A percentile compares a stretch with the other conserved stretches of the same genome.
Conservation (phyloP, 345 rosid species). For the Schrenkiella parvula region DNA sequence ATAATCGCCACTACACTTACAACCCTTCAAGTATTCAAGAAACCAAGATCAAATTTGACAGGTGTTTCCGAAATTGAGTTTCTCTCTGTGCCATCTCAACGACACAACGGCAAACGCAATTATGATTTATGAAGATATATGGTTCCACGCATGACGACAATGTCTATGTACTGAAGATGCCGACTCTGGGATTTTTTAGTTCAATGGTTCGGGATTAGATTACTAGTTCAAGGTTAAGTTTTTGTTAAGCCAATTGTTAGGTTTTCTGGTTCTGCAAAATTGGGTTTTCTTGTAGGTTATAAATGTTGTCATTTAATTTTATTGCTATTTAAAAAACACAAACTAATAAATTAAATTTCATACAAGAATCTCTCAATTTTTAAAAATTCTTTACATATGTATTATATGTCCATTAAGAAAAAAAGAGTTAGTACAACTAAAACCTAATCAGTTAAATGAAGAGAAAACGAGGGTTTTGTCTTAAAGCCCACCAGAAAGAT, state of each 20-base stretch:
- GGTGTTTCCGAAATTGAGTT: neutral
- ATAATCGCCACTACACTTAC: neutral
- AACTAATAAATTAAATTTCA: neutral
- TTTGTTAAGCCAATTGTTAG: neutral
- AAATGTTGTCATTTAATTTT: neutral
- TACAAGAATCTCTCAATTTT: neutral
- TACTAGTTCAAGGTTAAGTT: neutral
- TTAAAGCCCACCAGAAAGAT: slow-evolving; percentile 35
- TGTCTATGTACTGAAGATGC: neutral
- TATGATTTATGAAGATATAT: neutral
- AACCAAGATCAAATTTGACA: neutral
- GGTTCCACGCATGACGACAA: neutral
- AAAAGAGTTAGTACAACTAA: slow-evolving; percentile 23
- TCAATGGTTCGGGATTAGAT: neutral
- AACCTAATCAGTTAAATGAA: slow-evolving; percentile 30
- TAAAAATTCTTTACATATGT: neutral
- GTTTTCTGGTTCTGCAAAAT: neutral
- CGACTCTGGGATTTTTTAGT: neutral
- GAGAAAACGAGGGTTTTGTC: slow-evolving; percentile 40
- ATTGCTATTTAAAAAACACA: neutral
- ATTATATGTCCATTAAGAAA: neutral
- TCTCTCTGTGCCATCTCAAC: neutral
- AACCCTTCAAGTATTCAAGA: neutral
- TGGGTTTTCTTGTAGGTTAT: neutral
- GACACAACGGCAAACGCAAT: neutral